These are phyloP conservation scores for Phoenix roebelenii DNA, from an alignment of 176 grass and related monocot species.

Conservation along the genomic window DNA sequence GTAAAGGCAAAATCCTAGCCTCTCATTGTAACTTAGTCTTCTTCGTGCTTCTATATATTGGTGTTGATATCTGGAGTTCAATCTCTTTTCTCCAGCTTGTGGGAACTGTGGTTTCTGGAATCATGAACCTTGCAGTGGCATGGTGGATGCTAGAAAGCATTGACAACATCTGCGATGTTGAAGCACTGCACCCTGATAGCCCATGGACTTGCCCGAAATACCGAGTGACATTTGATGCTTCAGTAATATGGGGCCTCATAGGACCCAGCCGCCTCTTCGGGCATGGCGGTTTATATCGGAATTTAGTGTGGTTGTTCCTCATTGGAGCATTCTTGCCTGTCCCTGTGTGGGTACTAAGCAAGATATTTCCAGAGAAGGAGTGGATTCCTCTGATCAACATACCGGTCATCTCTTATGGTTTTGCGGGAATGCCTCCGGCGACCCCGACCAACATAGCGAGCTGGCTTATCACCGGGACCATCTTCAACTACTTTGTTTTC, in stretches of 20 bases:
- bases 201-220: conserved; percentile 99
- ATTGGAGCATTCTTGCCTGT: conserved; percentile 75
- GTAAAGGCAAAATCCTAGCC: conserved; percentile 14
- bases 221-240: conserved; percentile 87
- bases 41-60: too few relatives aligned
- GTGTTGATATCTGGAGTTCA: too few relatives aligned
- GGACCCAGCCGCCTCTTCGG: conserved; percentile 70
- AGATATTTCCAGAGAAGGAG: conserved; percentile 86
- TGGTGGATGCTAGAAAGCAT: conserved; percentile 99
- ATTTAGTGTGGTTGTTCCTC: conserved; percentile 94
- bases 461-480: conserved; percentile 80
- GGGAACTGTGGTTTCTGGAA: conserved; percentile 72
- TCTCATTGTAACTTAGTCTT: too few relatives aligned
- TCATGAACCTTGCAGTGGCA: conserved; percentile 85
- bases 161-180: conserved; percentile 91
- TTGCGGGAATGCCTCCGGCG: conserved; percentile 95
- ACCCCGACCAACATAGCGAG: conserved; percentile 96
- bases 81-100: conserved; percentile 43
- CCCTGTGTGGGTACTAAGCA: conserved; percentile 77
- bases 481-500: conserved; percentile 98
- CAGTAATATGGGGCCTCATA: conserved; percentile 92
- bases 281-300: conserved; percentile 63
- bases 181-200: conserved; percentile 77
- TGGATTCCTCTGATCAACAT: conserved; percentile 94
- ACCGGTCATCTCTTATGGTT: conserved; percentile 89